Conservation (phyloP, 441 rosid genomes). For the Viola pubescens region DNA sequence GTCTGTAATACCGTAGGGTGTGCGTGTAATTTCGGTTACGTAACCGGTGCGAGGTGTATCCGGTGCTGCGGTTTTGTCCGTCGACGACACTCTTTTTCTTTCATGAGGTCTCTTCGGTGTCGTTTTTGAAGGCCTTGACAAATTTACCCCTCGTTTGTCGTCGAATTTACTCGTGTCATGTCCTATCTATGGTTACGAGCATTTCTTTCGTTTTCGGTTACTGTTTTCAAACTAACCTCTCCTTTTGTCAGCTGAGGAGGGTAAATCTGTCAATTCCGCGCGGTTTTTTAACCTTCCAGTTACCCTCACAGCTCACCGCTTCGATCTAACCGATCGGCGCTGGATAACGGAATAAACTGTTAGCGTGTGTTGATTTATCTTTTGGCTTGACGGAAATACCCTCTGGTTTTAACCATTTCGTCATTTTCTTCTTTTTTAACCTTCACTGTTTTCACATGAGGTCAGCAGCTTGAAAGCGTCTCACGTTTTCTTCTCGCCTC, state of each 20-base stretch:
- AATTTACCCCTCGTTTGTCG: background rate
- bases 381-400: background rate
- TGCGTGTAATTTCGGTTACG: too few relatives aligned
- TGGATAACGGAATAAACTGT: background rate
- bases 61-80: background rate
- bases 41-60: background rate
- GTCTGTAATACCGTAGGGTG: background rate
- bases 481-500: conserved; percentile 37
- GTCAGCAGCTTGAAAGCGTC: conserved; percentile 18
- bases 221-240: background rate
- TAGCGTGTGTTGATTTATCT: background rate
- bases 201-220: background rate
- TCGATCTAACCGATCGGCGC: conserved; percentile 4
- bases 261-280: conserved; percentile 10
- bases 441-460: conserved; percentile 9
- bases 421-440: background rate
- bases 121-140: background rate
- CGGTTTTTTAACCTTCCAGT: conserved; percentile 1
- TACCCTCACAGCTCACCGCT: too few relatives aligned
- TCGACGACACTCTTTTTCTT: background rate
- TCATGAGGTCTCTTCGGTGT: background rate
- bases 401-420: background rate
- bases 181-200: background rate
- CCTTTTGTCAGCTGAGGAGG: background rate
- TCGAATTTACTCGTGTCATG: background rate